Base-by-base conservation (phyloP, 495 filamentous ascomycete species). In the Podospora didyma region DNA sequence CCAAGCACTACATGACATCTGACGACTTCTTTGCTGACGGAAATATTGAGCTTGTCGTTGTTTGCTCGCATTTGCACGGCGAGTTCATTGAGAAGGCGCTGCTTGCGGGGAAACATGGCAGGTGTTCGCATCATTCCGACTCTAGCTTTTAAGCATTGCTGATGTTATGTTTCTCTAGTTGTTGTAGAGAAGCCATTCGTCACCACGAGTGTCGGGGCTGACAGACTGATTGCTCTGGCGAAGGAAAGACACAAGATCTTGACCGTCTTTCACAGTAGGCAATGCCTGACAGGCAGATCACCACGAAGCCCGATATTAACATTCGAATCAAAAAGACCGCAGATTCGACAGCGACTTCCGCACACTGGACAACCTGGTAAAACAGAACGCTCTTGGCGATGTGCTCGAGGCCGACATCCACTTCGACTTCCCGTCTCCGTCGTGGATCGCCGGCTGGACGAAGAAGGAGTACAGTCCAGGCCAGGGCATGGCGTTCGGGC, bases 161-260 rank as follows among this genome's bases (percentile, higher is more conserved):
- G 26, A 31, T 31, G 26, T 31, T 31, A 9, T 4, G 26, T 24
- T 17, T 3, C 16, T 20, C 17, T 17, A 72, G 85, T 91, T 11
- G 78, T 91, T 21, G 83, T 89, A 46, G 89, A 92, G 68, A 92
- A 92, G 67, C 89, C 88, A 0, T 88, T 90, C 62, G 84, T 83
- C 11, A 79, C 78, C 23, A 85, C 82, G n/a, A 75, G 73, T 28
- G 67, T 75, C 51, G 86, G 90, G 70, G 86, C 87, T 12, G 75
- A 85, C 24, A 76, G 84, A 46, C 74, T 92, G 3, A 79, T 89
- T 55, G 73, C 68, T 11, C 63, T 89, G 19, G 79, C 88, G 4
- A 77, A 85, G 62, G 75, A 81, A 58, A 72, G 78, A 55, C 78
- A 79, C 49, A 84, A 77, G 61, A 63, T 81, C 41, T 62, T 91